A percentile compares a stretch with the other conserved stretches of the same genome.
phyloP scores from a whole-genome alignment of 768 basidiomycete species.

The Auricularia heimuer region DNA sequence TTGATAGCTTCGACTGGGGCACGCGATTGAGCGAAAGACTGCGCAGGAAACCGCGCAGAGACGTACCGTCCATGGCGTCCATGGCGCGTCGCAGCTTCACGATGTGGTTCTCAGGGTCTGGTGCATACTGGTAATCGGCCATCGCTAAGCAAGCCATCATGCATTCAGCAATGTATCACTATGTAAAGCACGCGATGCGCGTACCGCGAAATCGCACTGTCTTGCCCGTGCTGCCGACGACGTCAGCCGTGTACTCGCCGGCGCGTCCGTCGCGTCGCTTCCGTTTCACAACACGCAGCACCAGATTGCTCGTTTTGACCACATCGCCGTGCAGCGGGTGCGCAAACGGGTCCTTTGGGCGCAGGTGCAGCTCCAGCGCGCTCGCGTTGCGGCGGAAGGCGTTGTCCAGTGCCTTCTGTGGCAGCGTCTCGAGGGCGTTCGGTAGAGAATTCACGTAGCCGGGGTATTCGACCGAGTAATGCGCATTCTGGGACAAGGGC shows the following conservation, averaged over 20 bases:
- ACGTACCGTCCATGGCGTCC: conserved; percentile 72
- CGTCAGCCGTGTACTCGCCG: conserved; percentile 68
- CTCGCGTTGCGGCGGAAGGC: conserved; percentile 60
- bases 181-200: conserved; percentile 18
- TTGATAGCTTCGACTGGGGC: conserved; percentile 60
- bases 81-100: conserved; percentile 61
- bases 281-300: conserved; percentile 74
- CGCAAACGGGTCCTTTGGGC: conserved; percentile 64
- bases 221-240: conserved; percentile 67
- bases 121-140: conserved; percentile 88
- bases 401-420: conserved; percentile 57
- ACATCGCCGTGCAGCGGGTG: conserved; percentile 82
- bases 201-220: conserved; percentile 85
- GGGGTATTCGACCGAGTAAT: conserved; percentile 84
- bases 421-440: conserved; percentile 51
- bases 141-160: conserved; percentile 45
- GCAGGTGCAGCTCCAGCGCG: conserved; percentile 66
- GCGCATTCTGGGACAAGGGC: conserved; percentile 46
- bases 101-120: conserved; percentile 60
- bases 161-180: background rate
- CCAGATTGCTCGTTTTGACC: conserved; percentile 65
- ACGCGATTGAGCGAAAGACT: conserved; percentile 2
- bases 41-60: background rate
- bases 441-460: conserved; percentile 64
- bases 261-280: conserved; percentile 37